These are phyloP conservation scores for Penicillium sp. DNA, from an alignment of 2,329 filamentous ascomycete genomes.

Conservation along the genomic window DNA sequence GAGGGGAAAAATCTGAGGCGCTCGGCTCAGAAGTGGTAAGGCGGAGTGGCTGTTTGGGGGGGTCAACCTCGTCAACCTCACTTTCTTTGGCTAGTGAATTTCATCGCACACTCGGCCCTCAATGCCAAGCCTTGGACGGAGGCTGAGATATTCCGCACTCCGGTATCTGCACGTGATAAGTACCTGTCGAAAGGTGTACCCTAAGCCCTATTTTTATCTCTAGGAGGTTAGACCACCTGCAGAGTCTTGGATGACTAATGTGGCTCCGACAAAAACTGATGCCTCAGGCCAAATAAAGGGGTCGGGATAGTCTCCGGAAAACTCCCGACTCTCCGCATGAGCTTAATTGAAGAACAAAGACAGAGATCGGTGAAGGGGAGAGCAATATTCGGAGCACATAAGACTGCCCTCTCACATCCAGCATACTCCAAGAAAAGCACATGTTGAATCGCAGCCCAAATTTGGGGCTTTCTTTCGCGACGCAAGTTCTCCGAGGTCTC, in stretches of 20 bases:
- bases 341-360: neutral
- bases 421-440: neutral
- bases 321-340: constrained; percentile 10
- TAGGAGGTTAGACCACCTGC: neutral
- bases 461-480: constrained; percentile 7
- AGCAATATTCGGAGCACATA: neutral
- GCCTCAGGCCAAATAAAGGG: constrained; percentile 5
- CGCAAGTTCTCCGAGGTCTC: constrained; percentile 20
- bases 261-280: neutral
- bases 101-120: constrained; percentile 41
- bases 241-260: neutral
- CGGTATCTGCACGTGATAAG: constrained; percentile 32
- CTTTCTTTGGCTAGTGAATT: constrained; percentile 38
- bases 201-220: constrained; percentile 21
- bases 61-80: constrained; percentile 32
- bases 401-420: neutral
- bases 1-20: constrained; percentile 12
- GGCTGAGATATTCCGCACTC: constrained; percentile 12
- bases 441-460: neutral
- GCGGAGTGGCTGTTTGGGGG: constrained; percentile 29
- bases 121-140: constrained; percentile 35
- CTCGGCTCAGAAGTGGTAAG: constrained; percentile 25
- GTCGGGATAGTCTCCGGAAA: neutral
- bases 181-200: constrained; percentile 12
- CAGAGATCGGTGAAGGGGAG: neutral